Conservation (phyloP, 106 monocot species). For the Dioscorea zingiberensis region DNA sequence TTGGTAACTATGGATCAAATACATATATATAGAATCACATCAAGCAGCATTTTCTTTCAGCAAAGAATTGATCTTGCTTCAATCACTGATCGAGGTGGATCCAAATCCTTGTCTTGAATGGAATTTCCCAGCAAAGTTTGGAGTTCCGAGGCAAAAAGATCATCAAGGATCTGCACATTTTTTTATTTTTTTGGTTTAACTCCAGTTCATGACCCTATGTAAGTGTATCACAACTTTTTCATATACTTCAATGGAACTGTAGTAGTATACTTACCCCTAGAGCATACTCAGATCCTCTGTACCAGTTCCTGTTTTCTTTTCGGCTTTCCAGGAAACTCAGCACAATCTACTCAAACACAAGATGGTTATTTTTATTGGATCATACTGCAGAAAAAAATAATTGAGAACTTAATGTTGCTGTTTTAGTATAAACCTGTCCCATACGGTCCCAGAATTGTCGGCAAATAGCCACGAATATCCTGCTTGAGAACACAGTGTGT, state of each 20-base stretch:
- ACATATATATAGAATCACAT: no score
- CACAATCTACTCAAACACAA: slow-evolving; percentile 48
- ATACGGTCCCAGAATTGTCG: slow-evolving; percentile 79
- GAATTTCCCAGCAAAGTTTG: slow-evolving; percentile 61
- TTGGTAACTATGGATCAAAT: no score
- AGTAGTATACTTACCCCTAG: slow-evolving; percentile 47
- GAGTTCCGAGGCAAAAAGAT: slow-evolving; percentile 83
- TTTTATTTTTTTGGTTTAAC: not conserved
- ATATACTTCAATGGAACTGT: no score
- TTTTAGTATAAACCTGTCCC: slow-evolving; percentile 67
- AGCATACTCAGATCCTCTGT: slow-evolving; percentile 69
- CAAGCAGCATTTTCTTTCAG: slow-evolving; percentile 12
- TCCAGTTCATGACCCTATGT: no score
- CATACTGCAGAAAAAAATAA: no score
- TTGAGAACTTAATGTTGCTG: no score
- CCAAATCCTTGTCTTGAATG: slow-evolving; percentile 67
- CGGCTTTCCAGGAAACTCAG: slow-evolving; percentile 80
- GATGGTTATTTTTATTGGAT: not conserved
- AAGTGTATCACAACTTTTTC: no score
- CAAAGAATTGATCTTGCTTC: slow-evolving; percentile 81
- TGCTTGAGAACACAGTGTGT: slow-evolving; percentile 61
- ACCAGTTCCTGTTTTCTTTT: slow-evolving; percentile 88
- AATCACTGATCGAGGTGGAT: slow-evolving; percentile 68
- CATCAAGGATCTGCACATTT: slow-evolving; percentile 64
- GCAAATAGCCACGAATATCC: slow-evolving; percentile 77